Conservation (phyloP, 306 rosid species). For the Gastrolobium bilobum region DNA sequence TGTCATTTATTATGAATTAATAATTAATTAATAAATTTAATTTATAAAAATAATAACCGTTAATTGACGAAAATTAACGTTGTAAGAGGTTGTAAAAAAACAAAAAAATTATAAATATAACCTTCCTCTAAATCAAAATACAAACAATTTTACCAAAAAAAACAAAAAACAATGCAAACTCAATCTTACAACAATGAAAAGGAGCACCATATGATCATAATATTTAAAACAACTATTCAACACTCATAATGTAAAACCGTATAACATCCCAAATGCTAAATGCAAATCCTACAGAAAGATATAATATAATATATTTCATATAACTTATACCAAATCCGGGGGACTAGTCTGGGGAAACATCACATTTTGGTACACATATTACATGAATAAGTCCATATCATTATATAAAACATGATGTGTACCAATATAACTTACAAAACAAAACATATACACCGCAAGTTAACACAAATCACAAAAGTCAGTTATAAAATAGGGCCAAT, state of each 20-base stretch:
- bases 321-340: constrained; percentile 8
- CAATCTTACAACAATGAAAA: constrained; percentile 28
- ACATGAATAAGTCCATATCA: constrained; percentile 52
- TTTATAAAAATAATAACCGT: too few relatives aligned
- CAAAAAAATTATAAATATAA: too few relatives aligned
- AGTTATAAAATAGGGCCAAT: constrained; percentile 57
- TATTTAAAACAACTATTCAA: constrained; percentile 1
- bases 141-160: too few relatives aligned
- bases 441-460: constrained; percentile 82
- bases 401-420: constrained; percentile 61
- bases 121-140: too few relatives aligned
- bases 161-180: constrained; percentile 12
- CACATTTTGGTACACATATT: constrained; percentile 49
- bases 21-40: too few relatives aligned
- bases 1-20: too few relatives aligned
- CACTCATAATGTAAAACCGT: constrained; percentile 38
- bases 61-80: too few relatives aligned
- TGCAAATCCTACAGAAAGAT: constrained; percentile 38
- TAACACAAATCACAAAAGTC: constrained; percentile 62
- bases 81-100: too few relatives aligned
- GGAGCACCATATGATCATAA: constrained; percentile 3
- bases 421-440: constrained; percentile 65
- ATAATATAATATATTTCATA: constrained; percentile 9
- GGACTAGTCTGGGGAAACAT: constrained; percentile 41
- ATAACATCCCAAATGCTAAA: constrained; percentile 38